Evolutionary conservation across 2,329 filamentous ascomycete species (phyloP).

Genomic region (Hortaea sp.): DNA sequence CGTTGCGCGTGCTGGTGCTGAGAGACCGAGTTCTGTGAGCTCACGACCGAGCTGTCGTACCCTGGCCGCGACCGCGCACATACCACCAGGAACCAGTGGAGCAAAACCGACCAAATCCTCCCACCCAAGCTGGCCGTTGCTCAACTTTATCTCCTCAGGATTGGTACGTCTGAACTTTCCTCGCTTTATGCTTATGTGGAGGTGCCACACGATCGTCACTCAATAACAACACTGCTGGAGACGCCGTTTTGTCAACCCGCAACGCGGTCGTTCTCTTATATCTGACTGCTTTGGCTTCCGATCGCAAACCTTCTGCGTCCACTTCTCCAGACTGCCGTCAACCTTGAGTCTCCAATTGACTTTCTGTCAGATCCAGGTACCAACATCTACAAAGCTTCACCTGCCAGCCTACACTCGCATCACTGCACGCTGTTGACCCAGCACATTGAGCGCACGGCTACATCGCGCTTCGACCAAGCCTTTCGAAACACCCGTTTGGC

Average conservation of each 20-base stretch:
- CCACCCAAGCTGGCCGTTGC: constrained; percentile 15
- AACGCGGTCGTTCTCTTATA: neutral
- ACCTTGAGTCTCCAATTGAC: neutral
- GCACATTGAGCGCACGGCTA: no score
- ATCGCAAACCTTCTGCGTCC: neutral
- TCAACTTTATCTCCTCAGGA: constrained; percentile 17
- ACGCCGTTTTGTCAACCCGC: no score
- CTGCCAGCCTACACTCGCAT: no score
- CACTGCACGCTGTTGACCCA: no score
- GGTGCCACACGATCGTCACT: constrained; percentile 1
- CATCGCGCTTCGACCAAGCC: no score
- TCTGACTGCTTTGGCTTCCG: neutral
- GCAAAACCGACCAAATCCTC: constrained; percentile 7
- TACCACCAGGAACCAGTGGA: neutral
- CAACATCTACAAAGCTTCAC: neutral
- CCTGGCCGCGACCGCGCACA: neutral
- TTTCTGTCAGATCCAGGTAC: neutral
- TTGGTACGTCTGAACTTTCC: constrained; percentile 19
- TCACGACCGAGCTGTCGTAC: neutral
- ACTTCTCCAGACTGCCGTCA: constrained; percentile 1
- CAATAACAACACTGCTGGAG: neutral
- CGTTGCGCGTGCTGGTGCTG: neutral
- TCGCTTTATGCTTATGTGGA: constrained; percentile 23
- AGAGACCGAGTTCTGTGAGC: neutral
- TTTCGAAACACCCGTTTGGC: no score